Evolutionary conservation across 176 grass and related monocot genomes (phyloP).

Genomic region (Alloteropsis semialata): DNA sequence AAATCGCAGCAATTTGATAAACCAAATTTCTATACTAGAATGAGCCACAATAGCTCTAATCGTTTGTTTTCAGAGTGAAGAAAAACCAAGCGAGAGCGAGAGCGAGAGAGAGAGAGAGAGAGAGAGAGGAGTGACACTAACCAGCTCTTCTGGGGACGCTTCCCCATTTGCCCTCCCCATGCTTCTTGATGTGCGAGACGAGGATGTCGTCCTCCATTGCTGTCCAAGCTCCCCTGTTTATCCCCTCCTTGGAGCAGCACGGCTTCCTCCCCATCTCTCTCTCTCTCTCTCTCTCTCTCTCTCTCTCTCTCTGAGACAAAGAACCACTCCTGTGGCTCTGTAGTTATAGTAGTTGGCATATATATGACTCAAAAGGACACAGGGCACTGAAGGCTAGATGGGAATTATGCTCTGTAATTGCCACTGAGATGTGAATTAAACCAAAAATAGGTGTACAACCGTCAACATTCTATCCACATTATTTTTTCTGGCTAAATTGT

Average conservation of each 20-base stretch:
- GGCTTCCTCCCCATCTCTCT: conserved; percentile 84
- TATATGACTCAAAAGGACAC: background rate
- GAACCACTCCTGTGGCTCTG: background rate
- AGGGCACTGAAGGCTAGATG: background rate
- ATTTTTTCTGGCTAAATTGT: background rate
- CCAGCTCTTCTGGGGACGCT: conserved; percentile 49
- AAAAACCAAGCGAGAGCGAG: too few relatives aligned
- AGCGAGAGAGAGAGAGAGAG: too few relatives aligned
- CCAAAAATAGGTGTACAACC: background rate
- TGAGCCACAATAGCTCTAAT: background rate
- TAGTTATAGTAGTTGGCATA: background rate
- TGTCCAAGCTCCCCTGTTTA: conserved; percentile 93
- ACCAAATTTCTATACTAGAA: background rate
- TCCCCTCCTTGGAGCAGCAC: conserved; percentile 84
- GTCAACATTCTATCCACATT: background rate
- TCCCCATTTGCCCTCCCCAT: conserved; percentile 60
- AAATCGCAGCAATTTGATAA: background rate
- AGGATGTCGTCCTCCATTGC: conserved; percentile 91
- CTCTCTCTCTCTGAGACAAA: background rate
- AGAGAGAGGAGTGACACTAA: background rate
- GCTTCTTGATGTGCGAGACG: conserved; percentile 47
- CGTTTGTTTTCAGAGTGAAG: background rate
- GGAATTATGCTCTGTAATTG: background rate
- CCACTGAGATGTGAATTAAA: background rate
- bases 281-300: background rate